Base-by-base conservation (phyloP, 164 flowering plant species). In the Stephania japonica region DNA sequence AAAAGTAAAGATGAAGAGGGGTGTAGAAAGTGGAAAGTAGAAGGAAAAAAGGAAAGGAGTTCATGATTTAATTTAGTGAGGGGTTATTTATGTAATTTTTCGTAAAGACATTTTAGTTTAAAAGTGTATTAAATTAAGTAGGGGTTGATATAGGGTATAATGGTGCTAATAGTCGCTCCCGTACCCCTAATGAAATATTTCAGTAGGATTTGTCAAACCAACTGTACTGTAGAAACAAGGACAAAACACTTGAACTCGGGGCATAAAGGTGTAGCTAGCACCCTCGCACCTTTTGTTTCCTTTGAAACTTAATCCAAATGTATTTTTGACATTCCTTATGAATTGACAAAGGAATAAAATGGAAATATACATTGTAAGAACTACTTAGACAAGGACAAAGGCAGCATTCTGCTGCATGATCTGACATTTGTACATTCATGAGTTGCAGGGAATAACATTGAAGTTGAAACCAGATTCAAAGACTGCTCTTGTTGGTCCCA, bases 401-500 rank as follows among this genome's bases (percentile, higher is more conserved):
- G 18, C 26, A 42, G 56, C 69, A 5, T 21, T 12, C 27, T 56
- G 4, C 21, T 42, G 14, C 42, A 21, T 18, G 24, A 73, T 32
- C 41, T 62, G 26, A 64, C 72, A 0, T 1, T 38, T 1, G 61
- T 67, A 65, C 73, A 7, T 32, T 32, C 2, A 32, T 47, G 65
- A 41, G 67, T 73, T 88, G 64, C 86, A 90, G 97, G 96, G 98
- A 69, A 88, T 93, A 75, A 81, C 90, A 43, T 70, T 93, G 53
- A 93, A 88, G 73, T 77, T 93, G 82, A 78, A 69, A 27, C 88
- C 98, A n/a, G 97, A 97, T 63, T 86, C 97, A 32, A 96, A 93
- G 81, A 90, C 92, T 79, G 99, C 98, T 43, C 94, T 96, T 70
- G 99, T 96, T 77, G 99, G 99, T 66, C 99, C 99, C 70, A 96